phyloP scores from a whole-genome alignment of 495 filamentous ascomycete species.

The Cairneyella variabilis region DNA sequence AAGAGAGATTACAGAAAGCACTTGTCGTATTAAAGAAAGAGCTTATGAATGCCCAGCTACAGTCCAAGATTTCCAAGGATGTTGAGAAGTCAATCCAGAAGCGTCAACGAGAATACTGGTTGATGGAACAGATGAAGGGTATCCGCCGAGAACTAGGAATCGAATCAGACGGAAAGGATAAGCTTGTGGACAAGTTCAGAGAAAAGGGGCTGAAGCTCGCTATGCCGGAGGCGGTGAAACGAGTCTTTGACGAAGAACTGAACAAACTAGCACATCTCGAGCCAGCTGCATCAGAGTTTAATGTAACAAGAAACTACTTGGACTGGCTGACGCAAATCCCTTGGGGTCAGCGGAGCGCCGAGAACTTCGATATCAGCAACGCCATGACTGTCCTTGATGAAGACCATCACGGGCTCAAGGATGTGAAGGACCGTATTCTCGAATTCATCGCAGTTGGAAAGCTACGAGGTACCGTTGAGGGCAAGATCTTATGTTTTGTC shows the following conservation, averaged over 20 bases:
- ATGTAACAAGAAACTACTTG: constrained; percentile 98
- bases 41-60: constrained; percentile 93
- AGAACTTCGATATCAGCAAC: constrained; percentile 93
- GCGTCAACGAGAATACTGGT: constrained; percentile 95
- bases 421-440: constrained; percentile 97
- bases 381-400: constrained; percentile 90
- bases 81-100: constrained; percentile 98
- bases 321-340: constrained; percentile 99
- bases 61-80: constrained; percentile 96
- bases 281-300: constrained; percentile 94
- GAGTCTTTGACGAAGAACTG: constrained; percentile 97
- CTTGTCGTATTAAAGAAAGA: constrained; percentile 94
- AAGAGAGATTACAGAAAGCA: constrained; percentile 85
- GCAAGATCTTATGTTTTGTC: constrained; percentile 97
- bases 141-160: constrained; percentile 93
- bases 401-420: constrained; percentile 95
- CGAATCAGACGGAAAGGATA: constrained; percentile 96
- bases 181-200: constrained; percentile 93
- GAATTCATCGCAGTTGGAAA: constrained; percentile 99
- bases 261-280: constrained; percentile 95
- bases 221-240: constrained; percentile 94
- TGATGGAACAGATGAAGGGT: constrained; percentile 99
- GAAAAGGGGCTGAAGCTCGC: constrained; percentile 91
- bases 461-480: constrained; percentile 93
- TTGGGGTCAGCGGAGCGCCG: constrained; percentile 92